Evolutionary conservation across 202 grass and related monocot species (phyloP), one percentile per base, ranked within the genome.

Genomic region (Zizania palustris): DNA sequence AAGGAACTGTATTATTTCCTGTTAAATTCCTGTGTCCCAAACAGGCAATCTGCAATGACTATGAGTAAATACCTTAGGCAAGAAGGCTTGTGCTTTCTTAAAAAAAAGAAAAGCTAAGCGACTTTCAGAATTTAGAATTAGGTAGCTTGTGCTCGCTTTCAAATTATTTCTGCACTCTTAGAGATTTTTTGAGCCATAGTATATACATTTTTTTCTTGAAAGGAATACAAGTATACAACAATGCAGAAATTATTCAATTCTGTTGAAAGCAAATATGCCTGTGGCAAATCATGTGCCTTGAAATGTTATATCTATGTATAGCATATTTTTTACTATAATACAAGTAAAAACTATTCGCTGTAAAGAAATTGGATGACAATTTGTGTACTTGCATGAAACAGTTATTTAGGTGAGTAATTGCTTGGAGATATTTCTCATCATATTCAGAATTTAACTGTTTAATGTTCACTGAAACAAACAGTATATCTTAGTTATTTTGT

Each of bases 381-480:
- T 5, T 72, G 36, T 61, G 28, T 50, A 22, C 13, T 34, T 53
- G 33, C 67, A 65, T 55, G 59, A 60, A 65, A 73, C 43, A 19
- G 19, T 64, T 54, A 10, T 19, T 54, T 54, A 54, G 50, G 50
- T 7, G 6, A 16, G 18, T 54, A 54, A 35, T 3, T 22, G 3
- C 44, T 33, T 18, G 36, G 45, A 70, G 12, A 78, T 18, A 51
- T 15, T 68, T 6, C 15, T 65, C 37, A 7, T 28, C 45, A 49
- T 77, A 20, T 77, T 75, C 61, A 38, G 20, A 81, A 22, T 10
- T 65, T 4, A 71, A 71, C 35, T 45, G 15, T 34, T 49, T 64
- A 51, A 53, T 60, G 41, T 50, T 73, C 38, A 78, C 65, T 66
- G 11, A 64, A 69, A 36, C 59, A 70, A 71, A 45, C 60, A 46